Base-by-base conservation (phyloP, 1,139 yeast genomes). In the Trichomonascaceae sp. region DNA sequence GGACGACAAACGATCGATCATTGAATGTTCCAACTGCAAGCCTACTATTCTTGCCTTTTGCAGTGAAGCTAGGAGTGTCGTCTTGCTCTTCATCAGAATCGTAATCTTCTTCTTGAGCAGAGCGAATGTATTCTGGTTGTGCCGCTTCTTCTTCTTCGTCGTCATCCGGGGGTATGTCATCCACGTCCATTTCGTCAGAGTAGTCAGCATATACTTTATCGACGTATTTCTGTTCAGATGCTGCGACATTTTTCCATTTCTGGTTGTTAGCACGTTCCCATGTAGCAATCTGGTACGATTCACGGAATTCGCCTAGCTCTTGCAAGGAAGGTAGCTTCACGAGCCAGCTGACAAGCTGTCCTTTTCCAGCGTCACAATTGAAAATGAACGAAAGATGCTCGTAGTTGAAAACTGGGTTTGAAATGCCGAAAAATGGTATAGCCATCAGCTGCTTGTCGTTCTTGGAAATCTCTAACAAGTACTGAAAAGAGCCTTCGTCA, bases 1-100 rank as follows among this genome's bases (percentile, higher is more conserved):
- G 80, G 0, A 86, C 83, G 32, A 90, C 93, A 67, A 79, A 90
- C 0, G 95, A 78, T 41, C 95, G 76, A 64, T 87, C 84, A 60
- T 83, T 83, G 53, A 79, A 78, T 58, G 74, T 80, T 0, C 96
- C 93, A 17, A 88, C 83, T 0, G 87, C 83, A 60, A 90, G 74
- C 32, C 81, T 82, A 52, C 82, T 78, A 66, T 87, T 87, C 60
- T 77, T 74, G 20, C 71, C 69, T 53, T 66, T 61, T 49, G 67
- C 64, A 36, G 62, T 53, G 60, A 68, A 70, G 49, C 61, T 57
- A 22, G 67, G 70, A 22, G 64, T 70, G 38, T 70, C 70, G 48
- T 65, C 72, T 17, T 63, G 62, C 7, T 63, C 72, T 49, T 68
- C 71, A 49, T 70, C 73, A 3, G 54, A 62, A 45, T 68, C 71